phyloP scores from a whole-genome alignment of 164 flowering plant species.

The Chimonanthus salicifolius region DNA sequence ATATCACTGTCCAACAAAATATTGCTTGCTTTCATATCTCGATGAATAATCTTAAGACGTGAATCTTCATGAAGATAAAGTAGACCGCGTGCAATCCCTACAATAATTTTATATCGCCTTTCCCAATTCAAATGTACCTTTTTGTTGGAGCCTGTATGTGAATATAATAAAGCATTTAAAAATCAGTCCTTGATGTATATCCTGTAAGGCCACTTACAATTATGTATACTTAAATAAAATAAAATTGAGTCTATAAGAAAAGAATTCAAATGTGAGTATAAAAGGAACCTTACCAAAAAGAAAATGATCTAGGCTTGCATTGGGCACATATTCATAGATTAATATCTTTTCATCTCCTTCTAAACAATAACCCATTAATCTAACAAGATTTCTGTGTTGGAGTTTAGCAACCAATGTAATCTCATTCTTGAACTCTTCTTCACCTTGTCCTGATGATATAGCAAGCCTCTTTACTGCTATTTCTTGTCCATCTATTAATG shows the following conservation, averaged over 20 bases:
- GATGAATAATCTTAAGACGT: conserved; percentile 37
- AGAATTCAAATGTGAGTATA: no score
- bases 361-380: conserved; percentile 10
- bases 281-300: conserved; percentile 5
- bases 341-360: conserved; percentile 8
- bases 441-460: conserved; percentile 6
- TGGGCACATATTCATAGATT: conserved; percentile 12
- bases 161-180: neutral
- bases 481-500: neutral
- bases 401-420: conserved; percentile 9
- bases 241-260: no score
- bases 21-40: conserved; percentile 57
- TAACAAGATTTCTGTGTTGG: conserved; percentile 13
- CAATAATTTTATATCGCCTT: conserved; percentile 18
- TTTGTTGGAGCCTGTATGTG: neutral
- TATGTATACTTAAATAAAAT: no score
- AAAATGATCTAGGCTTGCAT: conserved; percentile 9
- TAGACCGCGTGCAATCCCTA: conserved; percentile 48
- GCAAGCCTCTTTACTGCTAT: conserved; percentile 13
- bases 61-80: conserved; percentile 61
- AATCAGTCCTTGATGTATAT: no score
- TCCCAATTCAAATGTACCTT: conserved; percentile 15
- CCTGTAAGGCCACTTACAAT: no score
- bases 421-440: conserved; percentile 13
- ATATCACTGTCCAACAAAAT: conserved; percentile 39